Base-by-base conservation (phyloP, 176 grass and related monocot genomes). In the Oryza australiensis region DNA sequence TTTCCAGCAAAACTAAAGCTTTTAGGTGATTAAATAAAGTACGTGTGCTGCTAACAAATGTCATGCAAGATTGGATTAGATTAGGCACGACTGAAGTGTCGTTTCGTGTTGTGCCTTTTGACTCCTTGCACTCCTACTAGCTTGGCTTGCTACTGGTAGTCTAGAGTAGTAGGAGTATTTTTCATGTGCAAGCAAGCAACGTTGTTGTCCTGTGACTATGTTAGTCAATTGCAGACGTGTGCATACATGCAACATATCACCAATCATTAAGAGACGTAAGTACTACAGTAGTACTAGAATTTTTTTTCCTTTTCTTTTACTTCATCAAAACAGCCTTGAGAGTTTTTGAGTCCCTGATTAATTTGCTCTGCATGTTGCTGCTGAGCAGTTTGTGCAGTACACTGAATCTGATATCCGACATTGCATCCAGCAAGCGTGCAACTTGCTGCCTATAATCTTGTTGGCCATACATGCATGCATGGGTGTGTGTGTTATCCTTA, bases 91-190 rank as follows among this genome's bases (percentile, higher is more conserved):
- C 49, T n/a, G 51, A 63, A 84, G 62, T 63, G 87, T 80, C 87
- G 76, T 84, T 84, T 88, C 63, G 70, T 59, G 14, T 11, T 66
- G 23, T n/a, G 37, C 43, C 70, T 88, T 88, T 84, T 88, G 76
- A 84, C 81, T 68, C 34, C 20, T 16, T 68, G 51, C 41, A 12
- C 22, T 41, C 7, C 7, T 78, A 14, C 16, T 9, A 24, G 55
- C 55, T 53, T 20, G 29, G 29, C 29, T 37, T 37, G 55, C 20
- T 24, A 3, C 18, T 24, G 55, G 7, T n/a, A 10, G 22, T 8
- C 5, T 9, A 35, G 35, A 37, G 35, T 37, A 37, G 34, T 35
- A 6, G 7, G 34, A 23, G 22, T 59, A 18, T n/a, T 82, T 51
- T 87, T 62, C 75, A 45, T 23, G 74, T 43, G 60, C 62, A 41